phyloP scores from a whole-genome alignment of 2,329 filamentous ascomycete species.

The Ophidiomyces ophidiicola region DNA sequence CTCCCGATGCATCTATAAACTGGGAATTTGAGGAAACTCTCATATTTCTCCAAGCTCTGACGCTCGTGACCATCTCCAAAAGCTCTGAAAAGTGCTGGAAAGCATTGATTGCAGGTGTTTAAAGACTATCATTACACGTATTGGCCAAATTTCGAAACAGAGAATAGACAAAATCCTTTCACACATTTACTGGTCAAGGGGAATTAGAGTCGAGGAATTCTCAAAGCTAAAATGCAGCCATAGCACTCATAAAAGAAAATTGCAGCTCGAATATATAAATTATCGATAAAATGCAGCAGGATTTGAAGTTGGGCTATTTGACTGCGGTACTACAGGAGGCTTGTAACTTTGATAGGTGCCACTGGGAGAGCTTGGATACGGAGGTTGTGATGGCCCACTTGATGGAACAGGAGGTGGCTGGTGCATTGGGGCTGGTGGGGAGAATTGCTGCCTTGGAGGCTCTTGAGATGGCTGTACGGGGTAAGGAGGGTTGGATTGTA shows the following conservation, averaged over 20 bases:
- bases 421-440: constrained; percentile 16
- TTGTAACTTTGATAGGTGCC: constrained; percentile 29
- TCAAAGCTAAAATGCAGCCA: too few species aligned
- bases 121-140: constrained; percentile 1
- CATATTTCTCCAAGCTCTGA: too few species aligned
- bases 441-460: constrained; percentile 6
- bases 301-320: constrained; percentile 21
- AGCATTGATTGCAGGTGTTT: too few species aligned
- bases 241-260: background rate
- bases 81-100: too few species aligned
- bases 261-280: background rate
- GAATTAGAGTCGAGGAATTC: too few species aligned
- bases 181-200: background rate
- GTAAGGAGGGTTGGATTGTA: constrained; percentile 16
- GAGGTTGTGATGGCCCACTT: constrained; percentile 21
- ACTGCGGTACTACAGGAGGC: constrained; percentile 21
- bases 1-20: too few species aligned
- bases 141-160: background rate
- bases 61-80: too few species aligned
- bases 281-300: constrained; percentile 32
- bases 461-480: constrained; percentile 24
- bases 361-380: constrained; percentile 25
- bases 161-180: background rate
- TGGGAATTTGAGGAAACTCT: too few species aligned
- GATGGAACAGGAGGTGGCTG: constrained; percentile 28